Evolutionary conservation across 2,329 filamentous ascomycete genomes (phyloP).

Genomic region (Beauveria sp.): DNA sequence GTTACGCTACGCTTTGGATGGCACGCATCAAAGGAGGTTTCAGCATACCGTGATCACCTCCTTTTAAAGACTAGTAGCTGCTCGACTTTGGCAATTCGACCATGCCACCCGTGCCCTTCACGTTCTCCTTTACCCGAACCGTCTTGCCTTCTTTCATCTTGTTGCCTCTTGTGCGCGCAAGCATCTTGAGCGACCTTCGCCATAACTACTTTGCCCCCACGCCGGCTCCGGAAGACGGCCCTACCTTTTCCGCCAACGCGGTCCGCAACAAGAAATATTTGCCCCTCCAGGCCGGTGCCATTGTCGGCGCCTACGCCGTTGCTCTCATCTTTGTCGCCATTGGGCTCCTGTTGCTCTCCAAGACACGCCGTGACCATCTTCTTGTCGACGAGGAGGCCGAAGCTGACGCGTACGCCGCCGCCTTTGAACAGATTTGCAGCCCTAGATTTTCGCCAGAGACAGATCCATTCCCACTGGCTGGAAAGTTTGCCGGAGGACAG

Average conservation of each 20-base stretch:
- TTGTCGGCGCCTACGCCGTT: conserved; percentile 75
- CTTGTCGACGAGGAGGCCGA: conserved; percentile 39
- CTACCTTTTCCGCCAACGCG: conserved; percentile 50
- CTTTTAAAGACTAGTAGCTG: conserved; percentile 22
- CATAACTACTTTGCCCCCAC: conserved; percentile 32
- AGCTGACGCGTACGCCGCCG: conserved; percentile 9
- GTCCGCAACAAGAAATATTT: conserved; percentile 57
- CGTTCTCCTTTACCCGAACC: conserved; percentile 20
- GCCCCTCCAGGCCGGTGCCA: conserved; percentile 74
- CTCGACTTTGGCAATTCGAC: conserved; percentile 24
- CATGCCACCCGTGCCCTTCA: conserved; percentile 31
- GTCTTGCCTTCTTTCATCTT: conserved; percentile 22
- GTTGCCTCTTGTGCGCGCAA: conserved; percentile 20
- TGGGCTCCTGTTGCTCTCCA: conserved; percentile 53
- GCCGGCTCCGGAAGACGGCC: conserved; percentile 52
- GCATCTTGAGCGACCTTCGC: conserved; percentile 16
- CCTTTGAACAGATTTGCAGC: conserved; percentile 15
- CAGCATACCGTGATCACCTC: conserved; percentile 26
- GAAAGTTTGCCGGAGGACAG: conserved; percentile 21
- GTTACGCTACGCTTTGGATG: conserved; percentile 12
- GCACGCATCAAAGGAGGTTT: conserved; percentile 34
- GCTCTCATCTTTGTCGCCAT: conserved; percentile 67
- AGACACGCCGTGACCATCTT: conserved; percentile 45
- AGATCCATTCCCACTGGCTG: conserved; percentile 15
- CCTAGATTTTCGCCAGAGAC: conserved; percentile 17